Conservation (phyloP, 164 flowering plant genomes). For the Stephania japonica region DNA sequence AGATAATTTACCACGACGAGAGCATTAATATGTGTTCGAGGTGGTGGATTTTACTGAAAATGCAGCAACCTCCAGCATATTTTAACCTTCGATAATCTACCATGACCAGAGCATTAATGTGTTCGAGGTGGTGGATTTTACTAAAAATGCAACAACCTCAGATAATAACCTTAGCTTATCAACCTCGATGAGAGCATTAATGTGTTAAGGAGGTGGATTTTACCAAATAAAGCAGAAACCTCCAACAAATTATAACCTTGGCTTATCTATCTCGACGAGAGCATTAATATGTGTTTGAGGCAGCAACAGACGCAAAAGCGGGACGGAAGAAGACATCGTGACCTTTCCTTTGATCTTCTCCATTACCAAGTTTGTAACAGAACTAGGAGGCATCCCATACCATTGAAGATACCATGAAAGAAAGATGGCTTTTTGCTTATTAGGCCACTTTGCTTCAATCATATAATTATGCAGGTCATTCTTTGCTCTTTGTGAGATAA, state of each 20-base stretch:
- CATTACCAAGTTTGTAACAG: slow-evolving; percentile 37
- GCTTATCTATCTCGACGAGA: slow-evolving; percentile 40
- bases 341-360: slow-evolving; percentile 40
- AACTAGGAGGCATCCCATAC: slow-evolving; percentile 60
- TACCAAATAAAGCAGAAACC: too few species aligned
- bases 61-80: too few species aligned
- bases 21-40: too few species aligned
- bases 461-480: slow-evolving; percentile 41
- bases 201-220: too few species aligned
- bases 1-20: too few species aligned
- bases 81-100: too few species aligned
- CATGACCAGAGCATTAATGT: too few species aligned
- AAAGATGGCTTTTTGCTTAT: slow-evolving; percentile 19
- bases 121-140: too few species aligned
- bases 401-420: slow-evolving; percentile 83
- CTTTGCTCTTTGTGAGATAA: slow-evolving; percentile 22
- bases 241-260: slow-evolving; percentile 17
- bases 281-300: slow-evolving; percentile 59
- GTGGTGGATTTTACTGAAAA: too few species aligned
- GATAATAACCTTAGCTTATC: too few species aligned
- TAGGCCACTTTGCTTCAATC: slow-evolving; percentile 58
- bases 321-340: slow-evolving; percentile 38
- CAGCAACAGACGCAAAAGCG: slow-evolving; percentile 59
- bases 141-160: too few species aligned
- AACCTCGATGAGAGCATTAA: too few species aligned